Base-by-base conservation (phyloP, 352 stramenopile species). In the Pythium myriotylum region DNA sequence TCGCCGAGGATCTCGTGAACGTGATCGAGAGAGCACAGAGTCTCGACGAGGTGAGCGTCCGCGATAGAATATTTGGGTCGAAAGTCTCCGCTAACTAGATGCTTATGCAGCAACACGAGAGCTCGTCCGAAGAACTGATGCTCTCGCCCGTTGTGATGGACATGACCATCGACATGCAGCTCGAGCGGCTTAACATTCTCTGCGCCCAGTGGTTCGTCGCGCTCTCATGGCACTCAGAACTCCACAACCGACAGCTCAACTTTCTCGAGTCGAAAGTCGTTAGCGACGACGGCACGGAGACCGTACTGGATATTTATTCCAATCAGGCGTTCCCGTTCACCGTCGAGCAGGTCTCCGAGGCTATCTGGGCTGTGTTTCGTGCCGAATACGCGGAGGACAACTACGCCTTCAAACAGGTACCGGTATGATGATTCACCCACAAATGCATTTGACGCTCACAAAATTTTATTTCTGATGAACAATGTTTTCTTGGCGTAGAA, bases 121-220 rank as follows among this genome's bases (percentile, higher is more conserved):
- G 40, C 2, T 29, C 14, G 27, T 22, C 40, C 23, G 27, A 37
- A 10, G 29, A 5, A 10, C 23, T 41, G 10, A 29, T 39, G 24
- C 29, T 3, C 26, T 35, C 26, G 27, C 47, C 40, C 27, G 16
- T 37, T 14, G 35, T 10, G 14, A n/a, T 33, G 8, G 3, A 16
- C 49, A 41, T 13, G 12, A 35, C 29, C 22, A 23, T 48, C 9
- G 22, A 35, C 22, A 39, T 47, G 16, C 50, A 57, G 37, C 50
- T 57, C 33, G 16, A 13, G 33, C 50, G 50, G 16, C 22, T 57
- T 0, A 39, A 20, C 17, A 57, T 57, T 16, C 23, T 57, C 19
- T 57, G 50, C 23, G 50, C 16, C 3, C 50, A 57, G 50, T 57
- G 50, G 50, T 57, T 57, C 39, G 50, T 57, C 20, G 50, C 50